phyloP scores from a whole-genome alignment of 768 basidiomycete species.

The Pisolithus albus region DNA sequence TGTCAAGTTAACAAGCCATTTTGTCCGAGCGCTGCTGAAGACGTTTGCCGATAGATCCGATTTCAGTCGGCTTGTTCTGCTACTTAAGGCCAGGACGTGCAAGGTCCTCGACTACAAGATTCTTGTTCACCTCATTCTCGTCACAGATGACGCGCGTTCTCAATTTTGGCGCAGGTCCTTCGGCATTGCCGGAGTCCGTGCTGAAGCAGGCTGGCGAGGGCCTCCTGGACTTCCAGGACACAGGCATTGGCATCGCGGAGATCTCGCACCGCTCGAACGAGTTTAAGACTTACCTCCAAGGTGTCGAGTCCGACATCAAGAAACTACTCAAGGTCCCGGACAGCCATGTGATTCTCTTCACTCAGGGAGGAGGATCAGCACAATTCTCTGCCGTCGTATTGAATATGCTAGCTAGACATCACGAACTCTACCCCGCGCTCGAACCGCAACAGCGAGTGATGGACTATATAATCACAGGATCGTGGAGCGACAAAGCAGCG shows the following conservation, averaged over 20 bases:
- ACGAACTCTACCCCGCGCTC: slow-evolving; percentile 61
- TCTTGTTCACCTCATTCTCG: not conserved
- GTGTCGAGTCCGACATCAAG: slow-evolving; percentile 62
- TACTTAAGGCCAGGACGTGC: too few relatives aligned
- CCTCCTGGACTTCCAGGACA: slow-evolving; percentile 83
- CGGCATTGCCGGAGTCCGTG: slow-evolving; percentile 81
- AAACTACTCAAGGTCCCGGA: slow-evolving; percentile 73
- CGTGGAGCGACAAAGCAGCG: slow-evolving; percentile 83
- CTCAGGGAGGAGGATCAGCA: slow-evolving; percentile 88
- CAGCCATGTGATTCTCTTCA: slow-evolving; percentile 83
- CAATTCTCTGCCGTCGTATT: slow-evolving; percentile 91
- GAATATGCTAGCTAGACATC: slow-evolving; percentile 84
- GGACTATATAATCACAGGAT: slow-evolving; percentile 91
- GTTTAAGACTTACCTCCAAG: slow-evolving; percentile 63
- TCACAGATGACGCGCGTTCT: slow-evolving; percentile 40
- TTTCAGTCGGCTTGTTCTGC: too few relatives aligned
- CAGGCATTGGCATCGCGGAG: slow-evolving; percentile 94
- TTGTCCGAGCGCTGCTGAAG: too few relatives aligned
- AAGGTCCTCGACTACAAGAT: not conserved
- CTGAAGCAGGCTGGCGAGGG: slow-evolving; percentile 77
- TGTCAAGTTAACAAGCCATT: too few relatives aligned
- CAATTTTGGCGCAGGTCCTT: slow-evolving; percentile 95
- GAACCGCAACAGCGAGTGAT: slow-evolving; percentile 49
- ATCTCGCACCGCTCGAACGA: slow-evolving; percentile 93
- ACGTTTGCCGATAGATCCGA: too few relatives aligned